Evolutionary conservation across 805 yeast species (phyloP).

Genomic region (Candida saitoana): DNA sequence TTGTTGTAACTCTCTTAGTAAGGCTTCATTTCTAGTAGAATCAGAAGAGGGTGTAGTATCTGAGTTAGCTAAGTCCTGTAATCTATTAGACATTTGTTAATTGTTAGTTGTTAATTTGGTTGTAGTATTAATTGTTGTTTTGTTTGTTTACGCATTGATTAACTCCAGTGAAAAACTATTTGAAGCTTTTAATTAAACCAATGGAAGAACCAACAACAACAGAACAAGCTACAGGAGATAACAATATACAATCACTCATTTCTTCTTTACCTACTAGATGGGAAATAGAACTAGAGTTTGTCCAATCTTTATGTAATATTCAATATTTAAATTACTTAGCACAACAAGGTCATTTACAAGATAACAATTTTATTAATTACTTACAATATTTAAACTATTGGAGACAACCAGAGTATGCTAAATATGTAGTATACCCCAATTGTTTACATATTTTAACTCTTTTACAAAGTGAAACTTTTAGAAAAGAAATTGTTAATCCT

Average conservation of each 20-base stretch:
- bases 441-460: slow-evolving; percentile 76
- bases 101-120: background rate
- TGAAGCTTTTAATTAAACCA: too few species aligned
- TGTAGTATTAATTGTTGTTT: background rate
- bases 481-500: slow-evolving; percentile 52
- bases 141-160: background rate
- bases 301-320: slow-evolving; percentile 85
- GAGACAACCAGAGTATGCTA: slow-evolving; percentile 67
- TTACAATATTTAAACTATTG: slow-evolving; percentile 82
- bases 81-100: slow-evolving; percentile 1
- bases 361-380: slow-evolving; percentile 68
- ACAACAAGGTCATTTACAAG: slow-evolving; percentile 72
- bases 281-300: slow-evolving; percentile 91
- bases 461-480: slow-evolving; percentile 48
- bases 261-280: slow-evolving; percentile 64
- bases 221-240: too few species aligned
- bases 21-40: slow-evolving; percentile 11
- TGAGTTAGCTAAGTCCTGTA: background rate
- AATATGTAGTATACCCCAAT: slow-evolving; percentile 78
- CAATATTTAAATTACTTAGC: slow-evolving; percentile 85
- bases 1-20: slow-evolving; percentile 29
- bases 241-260: slow-evolving; percentile 7
- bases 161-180: too few species aligned
- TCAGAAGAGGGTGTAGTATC: background rate
- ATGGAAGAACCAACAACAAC: background rate